Base-by-base conservation (phyloP, 2,329 filamentous ascomycete species). In the Cercospora brassicicola region DNA sequence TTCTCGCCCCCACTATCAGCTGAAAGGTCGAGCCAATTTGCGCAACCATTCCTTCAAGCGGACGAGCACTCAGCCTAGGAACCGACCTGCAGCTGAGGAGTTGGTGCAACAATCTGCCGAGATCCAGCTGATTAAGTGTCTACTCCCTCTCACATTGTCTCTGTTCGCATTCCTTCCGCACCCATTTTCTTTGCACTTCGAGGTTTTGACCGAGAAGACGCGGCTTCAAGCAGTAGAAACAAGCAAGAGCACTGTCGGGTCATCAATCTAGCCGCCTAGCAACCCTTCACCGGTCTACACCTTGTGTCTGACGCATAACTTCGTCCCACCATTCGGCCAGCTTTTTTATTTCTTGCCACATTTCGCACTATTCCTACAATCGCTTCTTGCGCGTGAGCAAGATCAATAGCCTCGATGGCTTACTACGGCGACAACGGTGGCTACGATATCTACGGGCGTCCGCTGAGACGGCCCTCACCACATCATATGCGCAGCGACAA, bases 381-480 rank as follows among this genome's bases (percentile, higher is more conserved):
- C 55, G 36, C 33, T 20, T 28, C 23, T 30, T 31, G 15, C 55
- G 55, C 63, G 36, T 53, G 18, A 64, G 33, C 57, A 51, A 57
- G 51, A 51, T 31, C 33, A 39, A 26, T 10, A 42, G 36, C 10
- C 45, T 33, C 9, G n/a, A 71, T 71, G 68, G 65, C 56, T 36
- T 59, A 65, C 55, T 76, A 70, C 68, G 71, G 73, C 61, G 73
- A 68, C 36, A 72, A 73, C 62, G 71, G 72, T 59, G 72, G 67
- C 61, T 74, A 70, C 65, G 60, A 70, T 53, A 65, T 65, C 57
- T 64, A 64, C 30, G 70, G 69, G n/a, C 71, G 65, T 26, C 68
- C 65, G 42, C 63, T 64, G 59, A 59, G 65, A 62, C 60, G 70
- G 65, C 72, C 69, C 56, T 73, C 71, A 20, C 69, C 66, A 18